Base-by-base conservation (phyloP, 257 asterid species). In the Orobanche coerulescens region DNA sequence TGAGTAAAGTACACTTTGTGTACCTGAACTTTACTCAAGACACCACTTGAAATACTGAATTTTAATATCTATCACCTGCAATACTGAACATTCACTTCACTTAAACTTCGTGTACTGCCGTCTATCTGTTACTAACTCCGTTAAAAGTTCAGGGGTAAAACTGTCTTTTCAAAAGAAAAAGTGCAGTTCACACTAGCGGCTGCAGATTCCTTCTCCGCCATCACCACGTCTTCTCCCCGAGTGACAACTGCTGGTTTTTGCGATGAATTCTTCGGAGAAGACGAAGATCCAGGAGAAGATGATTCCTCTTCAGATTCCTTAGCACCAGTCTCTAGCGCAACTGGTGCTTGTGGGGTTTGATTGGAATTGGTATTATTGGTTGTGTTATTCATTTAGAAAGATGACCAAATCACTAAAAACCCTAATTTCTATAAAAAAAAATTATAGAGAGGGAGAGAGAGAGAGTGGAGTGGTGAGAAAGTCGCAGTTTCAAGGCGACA, bases 401-500 rank as follows among this genome's bases (percentile, higher is more conserved):
- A 69, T 23, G 54, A 26, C 51, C 50, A 63, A 77, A 73, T 55
- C 66, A 72, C 74, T 28, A 78, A 75, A 76, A 76, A 68, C 87
- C 86, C 85, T 79, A 78, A 86, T 44, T 14, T 44, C 18, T 34
- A 24, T 34, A n/a, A n/a, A 31, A 5, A 42, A 5, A 4, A n/a
- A 4, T n/a, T 55, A 11, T 2, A 33, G 13, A 47, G 53, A 46
- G 53, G n/a, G n/a, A 53, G 36, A 58, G 69, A 39, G 71, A 60
- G 75, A 63, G 77, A 37, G 71, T 28, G 78, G 81, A 68, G 78
- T 57, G 81, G 80, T 73, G 76, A 51, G 81, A 82, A 84, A 84
- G 94, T 79, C 89, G 76, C 84, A 43, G 73, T 58, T 90, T n/a
- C 95, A 90, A 76, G 97, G 95, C 94, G 97, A 90, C 97, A 90